These are phyloP conservation scores for Lunularia cruciata DNA, from an alignment of 225 moss, liverwort and hornwort genomes.

Conservation along the genomic window DNA sequence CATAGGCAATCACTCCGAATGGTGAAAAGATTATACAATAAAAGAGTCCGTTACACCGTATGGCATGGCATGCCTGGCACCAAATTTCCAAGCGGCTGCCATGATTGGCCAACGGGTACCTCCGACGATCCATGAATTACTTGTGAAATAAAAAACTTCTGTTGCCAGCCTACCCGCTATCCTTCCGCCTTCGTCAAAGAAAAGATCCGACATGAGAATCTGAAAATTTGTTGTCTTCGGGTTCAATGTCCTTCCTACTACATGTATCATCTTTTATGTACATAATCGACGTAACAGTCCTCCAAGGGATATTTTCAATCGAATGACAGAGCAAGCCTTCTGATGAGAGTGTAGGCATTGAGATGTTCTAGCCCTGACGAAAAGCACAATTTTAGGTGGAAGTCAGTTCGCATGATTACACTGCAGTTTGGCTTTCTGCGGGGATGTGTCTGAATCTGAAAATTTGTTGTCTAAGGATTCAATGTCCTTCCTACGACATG, in stretches of 20 bases:
- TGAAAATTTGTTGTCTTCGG: slow-evolving; percentile 51
- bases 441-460: too few relatives aligned
- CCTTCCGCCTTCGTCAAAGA: slow-evolving; percentile 68
- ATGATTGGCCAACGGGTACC: slow-evolving; percentile 80
- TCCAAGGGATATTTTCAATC: too few relatives aligned
- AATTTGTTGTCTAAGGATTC: too few relatives aligned
- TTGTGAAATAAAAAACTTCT: slow-evolving; percentile 57
- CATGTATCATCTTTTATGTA: slow-evolving; percentile 79
- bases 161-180: slow-evolving; percentile 71
- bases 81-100: slow-evolving; percentile 79
- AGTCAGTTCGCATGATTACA: too few relatives aligned
- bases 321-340: too few relatives aligned
- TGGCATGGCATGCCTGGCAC: slow-evolving; percentile 68
- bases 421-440: too few relatives aligned
- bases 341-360: too few relatives aligned
- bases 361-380: too few relatives aligned
- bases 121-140: slow-evolving; percentile 60
- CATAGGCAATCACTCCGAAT: slow-evolving; percentile 70
- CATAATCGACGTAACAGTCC: slow-evolving; percentile 67
- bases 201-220: slow-evolving; percentile 67
- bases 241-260: slow-evolving; percentile 70
- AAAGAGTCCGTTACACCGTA: slow-evolving; percentile 65
- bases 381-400: too few relatives aligned
- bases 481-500: too few relatives aligned
- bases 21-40: slow-evolving; percentile 78